A percentile compares a stretch with the other conserved stretches of the same genome.
phyloP scores from a whole-genome alignment of 2,329 filamentous ascomycete species.

The Ascochyta rabiei region DNA sequence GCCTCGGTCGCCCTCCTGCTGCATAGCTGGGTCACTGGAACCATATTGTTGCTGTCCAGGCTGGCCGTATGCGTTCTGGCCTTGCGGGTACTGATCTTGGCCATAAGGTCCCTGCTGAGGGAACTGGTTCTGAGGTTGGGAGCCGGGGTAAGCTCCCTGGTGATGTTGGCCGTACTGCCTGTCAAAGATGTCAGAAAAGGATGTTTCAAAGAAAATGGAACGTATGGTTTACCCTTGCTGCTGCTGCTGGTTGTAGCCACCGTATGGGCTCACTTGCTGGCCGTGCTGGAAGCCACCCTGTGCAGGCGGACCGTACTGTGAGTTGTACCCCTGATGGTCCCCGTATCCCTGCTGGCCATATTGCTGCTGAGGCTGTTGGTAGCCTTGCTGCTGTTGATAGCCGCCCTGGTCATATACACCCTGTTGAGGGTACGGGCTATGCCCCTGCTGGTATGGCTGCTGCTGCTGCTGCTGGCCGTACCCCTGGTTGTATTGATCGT shows the following conservation, averaged over 20 bases:
- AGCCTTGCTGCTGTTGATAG: slow-evolving; percentile 38
- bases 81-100: slow-evolving; percentile 46
- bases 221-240: slow-evolving; percentile 41
- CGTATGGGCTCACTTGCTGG: slow-evolving; percentile 36
- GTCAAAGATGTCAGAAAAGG: slow-evolving; percentile 20
- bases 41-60: slow-evolving; percentile 49
- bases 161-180: slow-evolving; percentile 36
- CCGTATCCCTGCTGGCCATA: slow-evolving; percentile 43
- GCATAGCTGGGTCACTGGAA: slow-evolving; percentile 52
- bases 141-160: slow-evolving; percentile 39
- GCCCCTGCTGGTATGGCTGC: slow-evolving; percentile 40
- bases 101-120: slow-evolving; percentile 51
- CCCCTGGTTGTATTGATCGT: slow-evolving; percentile 53
- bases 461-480: slow-evolving; percentile 45
- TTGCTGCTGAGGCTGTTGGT: slow-evolving; percentile 40
- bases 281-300: slow-evolving; percentile 59
- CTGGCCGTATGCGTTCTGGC: slow-evolving; percentile 43
- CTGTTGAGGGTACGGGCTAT: slow-evolving; percentile 39
- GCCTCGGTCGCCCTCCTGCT: slow-evolving; percentile 62
- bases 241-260: slow-evolving; percentile 39
- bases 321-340: slow-evolving; percentile 39
- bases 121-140: slow-evolving; percentile 44
- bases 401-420: slow-evolving; percentile 40
- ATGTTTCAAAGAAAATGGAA: slow-evolving; percentile 21
- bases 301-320: slow-evolving; percentile 54